phyloP scores from a whole-genome alignment of 768 basidiomycete genomes.

The Lactarius sp. region DNA sequence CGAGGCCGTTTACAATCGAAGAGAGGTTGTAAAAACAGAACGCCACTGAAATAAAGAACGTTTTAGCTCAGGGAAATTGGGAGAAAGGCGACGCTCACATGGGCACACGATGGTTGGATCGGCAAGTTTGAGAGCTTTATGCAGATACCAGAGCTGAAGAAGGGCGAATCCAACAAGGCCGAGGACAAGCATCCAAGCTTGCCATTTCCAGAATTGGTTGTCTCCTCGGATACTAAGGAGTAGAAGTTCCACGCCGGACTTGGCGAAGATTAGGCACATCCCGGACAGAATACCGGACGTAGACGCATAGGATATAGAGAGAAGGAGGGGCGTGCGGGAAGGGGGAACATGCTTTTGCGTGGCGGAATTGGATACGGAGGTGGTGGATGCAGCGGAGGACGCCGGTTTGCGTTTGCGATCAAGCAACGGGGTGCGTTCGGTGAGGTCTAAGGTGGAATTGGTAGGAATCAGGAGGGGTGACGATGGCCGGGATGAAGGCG shows the following conservation, averaged over 20 bases:
- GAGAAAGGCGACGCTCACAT: slow-evolving; percentile 41
- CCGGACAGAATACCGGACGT: slow-evolving; percentile 86
- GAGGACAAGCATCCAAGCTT: slow-evolving; percentile 74
- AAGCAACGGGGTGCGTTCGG: slow-evolving; percentile 57
- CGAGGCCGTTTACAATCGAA: slow-evolving; percentile 83
- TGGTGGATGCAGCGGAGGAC: slow-evolving; percentile 28
- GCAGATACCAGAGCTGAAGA: slow-evolving; percentile 79
- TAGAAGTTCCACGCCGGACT: slow-evolving; percentile 87
- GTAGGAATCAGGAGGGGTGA: slow-evolving; percentile 29
- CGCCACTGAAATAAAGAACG: slow-evolving; percentile 47
- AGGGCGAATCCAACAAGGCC: slow-evolving; percentile 71
- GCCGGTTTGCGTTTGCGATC: slow-evolving; percentile 38
- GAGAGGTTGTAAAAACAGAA: slow-evolving; percentile 96
- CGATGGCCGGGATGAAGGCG: slow-evolving; percentile 36
- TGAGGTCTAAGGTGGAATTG: slow-evolving; percentile 25
- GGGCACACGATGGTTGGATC: slow-evolving; percentile 86
- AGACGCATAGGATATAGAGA: slow-evolving; percentile 83
- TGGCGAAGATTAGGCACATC: slow-evolving; percentile 90
- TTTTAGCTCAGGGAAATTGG: background rate
- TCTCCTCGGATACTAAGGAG: slow-evolving; percentile 68
- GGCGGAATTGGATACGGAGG: slow-evolving; percentile 20
- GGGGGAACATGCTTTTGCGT: slow-evolving; percentile 27
- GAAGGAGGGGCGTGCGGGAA: slow-evolving; percentile 49
- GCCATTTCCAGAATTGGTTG: slow-evolving; percentile 82
- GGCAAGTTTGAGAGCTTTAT: slow-evolving; percentile 72